Base-by-base conservation (phyloP, 768 basidiomycete species). In the Scleroderma citrinum region DNA sequence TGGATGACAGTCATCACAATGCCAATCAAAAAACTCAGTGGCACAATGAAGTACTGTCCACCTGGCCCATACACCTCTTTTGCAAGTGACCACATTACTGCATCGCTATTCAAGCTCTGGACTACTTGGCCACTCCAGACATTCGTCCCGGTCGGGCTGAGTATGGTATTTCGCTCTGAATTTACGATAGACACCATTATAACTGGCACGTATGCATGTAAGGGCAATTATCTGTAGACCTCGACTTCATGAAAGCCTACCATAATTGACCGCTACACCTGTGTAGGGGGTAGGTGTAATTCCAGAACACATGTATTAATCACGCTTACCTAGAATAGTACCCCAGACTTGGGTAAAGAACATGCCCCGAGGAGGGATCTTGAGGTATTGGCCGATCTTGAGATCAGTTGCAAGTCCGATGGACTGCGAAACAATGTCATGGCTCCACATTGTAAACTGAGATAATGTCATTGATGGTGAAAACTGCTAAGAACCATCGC, bases 361-460 rank as follows among this genome's bases (percentile, higher is more conserved):
- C 66, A 82, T 79, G 34, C 74, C 72, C 13, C 83, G 78, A 20
- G 84, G 82, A 23, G 85, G 82, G 37, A 87, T 76, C 63, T 85
- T 84, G 2, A 77, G 54, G 48, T 57, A 74, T 56, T 69, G 75
- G 2, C 68, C 73, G 44, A 76, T 72, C 58, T 78, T 77, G 20
- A 78, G 65, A 56, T 79, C 77, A 30, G 67, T 64, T 16, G 69
- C 77, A 12, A 82, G 68, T 26, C 55, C 57, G 44, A 82, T 75
- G 0, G 77, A 81, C 29, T 74, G 81, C 14, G 71, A 64, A 32
- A 84, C 68, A 42, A 80, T 75, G 54, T 80, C 79, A 53, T 82
- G 80, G 56, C 79, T 81, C 81, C 81, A 82, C 78, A 81, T 82
- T 0, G 78, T 76, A 64, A 83, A 83, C 80, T 82, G 39, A 8